Evolutionary conservation across 305 asterid genomes (phyloP), one percentile per base, ranked within the genome.

Genomic region (Fraxinus velutina): DNA sequence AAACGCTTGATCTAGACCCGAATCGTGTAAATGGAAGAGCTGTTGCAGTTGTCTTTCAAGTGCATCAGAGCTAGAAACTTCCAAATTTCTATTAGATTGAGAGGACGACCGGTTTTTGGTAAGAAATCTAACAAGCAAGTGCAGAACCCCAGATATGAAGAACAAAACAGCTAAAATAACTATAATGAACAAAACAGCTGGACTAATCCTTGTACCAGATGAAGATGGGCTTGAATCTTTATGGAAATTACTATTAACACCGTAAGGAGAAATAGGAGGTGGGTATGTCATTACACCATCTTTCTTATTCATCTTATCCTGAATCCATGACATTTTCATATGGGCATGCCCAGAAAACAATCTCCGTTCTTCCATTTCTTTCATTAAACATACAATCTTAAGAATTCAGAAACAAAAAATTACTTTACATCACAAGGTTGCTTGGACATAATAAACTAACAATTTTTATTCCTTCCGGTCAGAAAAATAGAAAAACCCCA

Each of bases 1-100:
- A 78, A 92, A 93, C 70, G 97, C 92, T 80, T 94, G 98, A 88
- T 96, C 99, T 81, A 94, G 81, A 72, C 99, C 99, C 2, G 98
- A 92, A 66, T 96, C 99, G 15, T 96, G 99, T 32, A 92, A 85
- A 83, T 92, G 92, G 78, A 96, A 96, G 73, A 96, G 97, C 84
- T 96, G 98, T 72, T 92, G 99, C 64, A 96, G 90, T 88, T 96
- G 99, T 76, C 98, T 89, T 84, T 93, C 92, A 6, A 90, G 90
- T 34, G 88, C 86, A 74, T 90, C 97, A 24, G 94, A 84, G 80
- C 85, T 70, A 0, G 95, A 86, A 76, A 84, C 80, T 70, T 90
- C 97, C 9, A 89, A 85, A 55, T 91, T 85, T 52, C 91, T 60
- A 78, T 85, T 73, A 2, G 94, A 82, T 47, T 83, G 91, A 50